Evolutionary conservation across 148 eudicot genomes (phyloP).

Genomic region (Rhododendron kiyosumense): DNA sequence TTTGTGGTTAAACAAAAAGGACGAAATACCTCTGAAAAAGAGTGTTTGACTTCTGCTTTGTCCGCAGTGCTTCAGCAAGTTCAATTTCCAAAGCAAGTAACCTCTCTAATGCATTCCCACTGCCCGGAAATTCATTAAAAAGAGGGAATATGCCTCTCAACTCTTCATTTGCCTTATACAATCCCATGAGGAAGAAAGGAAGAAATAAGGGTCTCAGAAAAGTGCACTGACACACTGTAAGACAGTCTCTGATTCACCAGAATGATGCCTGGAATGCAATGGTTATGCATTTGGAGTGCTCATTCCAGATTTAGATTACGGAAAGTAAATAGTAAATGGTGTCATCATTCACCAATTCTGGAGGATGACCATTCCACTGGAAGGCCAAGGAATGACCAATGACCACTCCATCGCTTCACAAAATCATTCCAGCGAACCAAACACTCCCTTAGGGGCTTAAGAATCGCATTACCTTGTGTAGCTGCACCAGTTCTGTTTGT

Average conservation of each 20-base stretch:
- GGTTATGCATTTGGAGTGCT: not conserved
- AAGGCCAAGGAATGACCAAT: not conserved
- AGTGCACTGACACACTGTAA: not conserved
- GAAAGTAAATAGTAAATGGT: not conserved
- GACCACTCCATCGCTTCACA: not conserved
- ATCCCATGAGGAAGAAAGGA: not conserved
- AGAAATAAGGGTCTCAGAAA: not conserved
- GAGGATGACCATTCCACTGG: not conserved
- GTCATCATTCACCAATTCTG: not conserved
- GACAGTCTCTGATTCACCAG: not conserved
- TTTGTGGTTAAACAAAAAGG: not conserved
- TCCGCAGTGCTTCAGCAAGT: conserved; percentile 84
- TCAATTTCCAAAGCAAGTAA: conserved; percentile 94
- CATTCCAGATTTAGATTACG: not conserved
- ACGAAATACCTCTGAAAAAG: conserved; percentile 75
- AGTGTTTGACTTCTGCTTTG: conserved; percentile 62
- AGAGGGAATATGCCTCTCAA: conserved; percentile 59
- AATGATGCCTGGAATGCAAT: not conserved
- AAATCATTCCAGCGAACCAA: not conserved
- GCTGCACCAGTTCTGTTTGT: conserved; percentile 50
- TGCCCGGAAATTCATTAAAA: conserved; percentile 44
- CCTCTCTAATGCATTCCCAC: conserved; percentile 84
- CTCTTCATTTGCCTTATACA: conserved; percentile 65
- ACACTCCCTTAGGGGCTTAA: not conserved
- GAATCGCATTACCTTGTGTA: conserved; percentile 52